These are phyloP conservation scores for Pneumocystis murina DNA, from an alignment of 1,139 yeast genomes.

Conservation along the genomic window DNA sequence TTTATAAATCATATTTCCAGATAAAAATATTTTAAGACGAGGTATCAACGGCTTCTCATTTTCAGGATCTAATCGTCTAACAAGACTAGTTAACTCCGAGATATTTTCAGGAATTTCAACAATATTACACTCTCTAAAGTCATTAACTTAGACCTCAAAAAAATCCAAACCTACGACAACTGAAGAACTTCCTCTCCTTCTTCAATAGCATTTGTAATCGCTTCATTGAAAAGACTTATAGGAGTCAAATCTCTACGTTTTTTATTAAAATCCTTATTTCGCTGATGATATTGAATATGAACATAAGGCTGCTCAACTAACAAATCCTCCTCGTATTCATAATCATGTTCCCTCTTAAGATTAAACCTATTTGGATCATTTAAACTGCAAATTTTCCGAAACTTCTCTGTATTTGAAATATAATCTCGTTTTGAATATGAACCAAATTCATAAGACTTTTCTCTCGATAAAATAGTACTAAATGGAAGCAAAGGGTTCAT, in stretches of 20 bases:
- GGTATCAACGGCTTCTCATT: neutral
- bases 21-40: neutral
- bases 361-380: neutral
- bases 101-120: neutral
- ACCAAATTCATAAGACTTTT: neutral
- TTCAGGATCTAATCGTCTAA: neutral
- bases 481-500: neutral
- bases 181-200: neutral
- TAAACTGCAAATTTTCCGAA: too few relatives aligned
- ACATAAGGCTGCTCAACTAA: neutral
- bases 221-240: neutral
- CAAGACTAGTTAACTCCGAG: neutral
- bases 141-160: neutral
- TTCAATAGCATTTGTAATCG: neutral
- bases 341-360: neutral
- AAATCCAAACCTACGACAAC: neutral
- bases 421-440: neutral
- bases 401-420: neutral
- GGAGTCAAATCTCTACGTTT: neutral
- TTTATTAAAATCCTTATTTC: neutral
- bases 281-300: neutral
- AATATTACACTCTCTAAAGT: neutral
- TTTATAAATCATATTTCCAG: neutral
- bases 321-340: neutral
- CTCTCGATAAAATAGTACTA: neutral